Evolutionary conservation across 805 yeast genomes (phyloP).

Genomic region (Yamadazyma kitorensis): DNA sequence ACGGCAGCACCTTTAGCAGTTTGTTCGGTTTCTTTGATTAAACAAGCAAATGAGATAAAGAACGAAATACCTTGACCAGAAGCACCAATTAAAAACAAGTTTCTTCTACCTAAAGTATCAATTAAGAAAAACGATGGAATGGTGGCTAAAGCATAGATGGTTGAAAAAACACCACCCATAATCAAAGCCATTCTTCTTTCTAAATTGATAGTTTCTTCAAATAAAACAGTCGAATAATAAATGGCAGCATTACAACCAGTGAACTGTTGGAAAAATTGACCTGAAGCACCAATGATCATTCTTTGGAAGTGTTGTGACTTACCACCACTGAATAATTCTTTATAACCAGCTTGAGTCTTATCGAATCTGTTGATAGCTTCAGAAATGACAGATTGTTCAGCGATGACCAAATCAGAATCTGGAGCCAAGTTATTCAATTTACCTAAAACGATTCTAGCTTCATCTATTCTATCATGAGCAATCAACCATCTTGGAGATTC

Average conservation of each 20-base stretch:
- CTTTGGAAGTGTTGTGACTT: constrained; percentile 58
- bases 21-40: constrained; percentile 26
- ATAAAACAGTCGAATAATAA: constrained; percentile 84
- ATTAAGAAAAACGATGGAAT: constrained; percentile 43
- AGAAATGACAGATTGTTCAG: constrained; percentile 42
- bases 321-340: constrained; percentile 45
- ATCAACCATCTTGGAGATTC: constrained; percentile 75
- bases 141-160: constrained; percentile 53
- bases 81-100: constrained; percentile 41
- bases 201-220: constrained; percentile 56
- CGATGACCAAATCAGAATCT: constrained; percentile 38
- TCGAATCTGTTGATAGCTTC: constrained; percentile 50
- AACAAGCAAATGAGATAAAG: constrained; percentile 39
- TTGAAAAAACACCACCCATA: constrained; percentile 63
- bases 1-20: constrained; percentile 43
- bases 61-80: constrained; percentile 38
- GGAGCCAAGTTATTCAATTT: constrained; percentile 36
- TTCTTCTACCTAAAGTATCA: constrained; percentile 44
- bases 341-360: constrained; percentile 43
- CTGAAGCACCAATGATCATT: constrained; percentile 58
- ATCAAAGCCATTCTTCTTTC: constrained; percentile 52
- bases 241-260: constrained; percentile 90
- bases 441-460: constrained; percentile 34
- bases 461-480: constrained; percentile 37
- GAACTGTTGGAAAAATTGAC: constrained; percentile 85